Conservation (phyloP, 805 yeast species). For the Saccharomyces kudriavzevii region DNA sequence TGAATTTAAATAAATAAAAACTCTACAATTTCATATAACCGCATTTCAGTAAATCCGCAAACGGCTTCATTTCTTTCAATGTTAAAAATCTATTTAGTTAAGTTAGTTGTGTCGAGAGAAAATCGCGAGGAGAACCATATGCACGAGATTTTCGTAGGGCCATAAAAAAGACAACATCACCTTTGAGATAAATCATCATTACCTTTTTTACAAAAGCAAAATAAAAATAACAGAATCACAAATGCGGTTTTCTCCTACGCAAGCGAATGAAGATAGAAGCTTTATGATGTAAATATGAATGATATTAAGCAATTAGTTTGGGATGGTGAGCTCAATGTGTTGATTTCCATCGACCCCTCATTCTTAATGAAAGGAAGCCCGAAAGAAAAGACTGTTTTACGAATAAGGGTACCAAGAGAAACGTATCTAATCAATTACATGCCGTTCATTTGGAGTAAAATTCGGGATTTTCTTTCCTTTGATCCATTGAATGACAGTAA, state of each 20-base stretch:
- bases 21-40: too few relatives aligned
- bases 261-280: neutral
- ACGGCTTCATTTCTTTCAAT: too few relatives aligned
- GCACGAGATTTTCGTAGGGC: neutral
- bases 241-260: neutral
- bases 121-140: neutral
- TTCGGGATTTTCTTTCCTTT: constrained; percentile 29
- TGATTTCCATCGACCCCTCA: constrained; percentile 26
- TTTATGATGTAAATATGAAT: constrained; percentile 11
- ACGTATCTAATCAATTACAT: constrained; percentile 44
- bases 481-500: constrained; percentile 18
- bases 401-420: constrained; percentile 35
- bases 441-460: constrained; percentile 32
- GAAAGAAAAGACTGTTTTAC: constrained; percentile 13
- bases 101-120: neutral
- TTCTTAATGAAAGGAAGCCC: constrained; percentile 13
- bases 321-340: constrained; percentile 46
- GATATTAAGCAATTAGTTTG: constrained; percentile 38
- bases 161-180: neutral
- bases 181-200: neutral
- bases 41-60: too few relatives aligned
- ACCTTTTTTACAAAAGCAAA: neutral
- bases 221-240: neutral
- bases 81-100: neutral
- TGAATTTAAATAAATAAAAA: neutral